Conservation (phyloP, 2,329 filamentous ascomycete genomes). For the Chaetomiaceae sp. region DNA sequence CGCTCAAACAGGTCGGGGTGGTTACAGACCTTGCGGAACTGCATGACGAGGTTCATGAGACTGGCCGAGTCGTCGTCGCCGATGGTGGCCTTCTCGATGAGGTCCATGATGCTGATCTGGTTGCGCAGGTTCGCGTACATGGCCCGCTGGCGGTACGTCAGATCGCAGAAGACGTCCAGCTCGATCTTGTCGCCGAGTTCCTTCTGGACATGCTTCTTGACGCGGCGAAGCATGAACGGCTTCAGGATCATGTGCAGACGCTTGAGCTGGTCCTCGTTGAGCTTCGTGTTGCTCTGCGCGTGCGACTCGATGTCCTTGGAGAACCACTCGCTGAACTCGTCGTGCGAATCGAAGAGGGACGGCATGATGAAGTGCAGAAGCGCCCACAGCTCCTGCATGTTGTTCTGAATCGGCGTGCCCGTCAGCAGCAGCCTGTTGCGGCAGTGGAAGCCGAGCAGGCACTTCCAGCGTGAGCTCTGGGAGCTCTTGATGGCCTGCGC, state of each 20-base stretch:
- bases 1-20: conserved; percentile 96
- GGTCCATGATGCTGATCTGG: conserved; percentile 97
- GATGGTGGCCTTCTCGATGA: conserved; percentile 93
- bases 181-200: conserved; percentile 99
- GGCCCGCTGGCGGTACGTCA: conserved; percentile 92
- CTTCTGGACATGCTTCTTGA: conserved; percentile 99
- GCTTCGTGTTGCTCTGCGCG: conserved; percentile 97
- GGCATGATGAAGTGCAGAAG: conserved; percentile 99
- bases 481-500: conserved; percentile 99
- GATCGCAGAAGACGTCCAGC: conserved; percentile 89
- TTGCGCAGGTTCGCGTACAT: conserved; percentile 90
- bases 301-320: conserved; percentile 97
- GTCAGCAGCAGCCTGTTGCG: conserved; percentile 90
- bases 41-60: conserved; percentile 99
- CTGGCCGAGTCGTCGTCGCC: conserved; percentile 96
- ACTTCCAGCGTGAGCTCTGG: conserved; percentile 95
- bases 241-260: conserved; percentile 98
- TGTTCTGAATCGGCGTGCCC: conserved; percentile 97
- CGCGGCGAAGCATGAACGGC: conserved; percentile 98
- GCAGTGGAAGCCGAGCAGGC: conserved; percentile 86
- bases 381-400: conserved; percentile 99
- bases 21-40: conserved; percentile 99
- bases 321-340: conserved; percentile 92
- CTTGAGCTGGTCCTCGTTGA: conserved; percentile 96
- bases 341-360: conserved; percentile 91